These are phyloP conservation scores for Cerioporus squamosus DNA, from an alignment of 1,284 basidiomycete species.

Conservation along the genomic window DNA sequence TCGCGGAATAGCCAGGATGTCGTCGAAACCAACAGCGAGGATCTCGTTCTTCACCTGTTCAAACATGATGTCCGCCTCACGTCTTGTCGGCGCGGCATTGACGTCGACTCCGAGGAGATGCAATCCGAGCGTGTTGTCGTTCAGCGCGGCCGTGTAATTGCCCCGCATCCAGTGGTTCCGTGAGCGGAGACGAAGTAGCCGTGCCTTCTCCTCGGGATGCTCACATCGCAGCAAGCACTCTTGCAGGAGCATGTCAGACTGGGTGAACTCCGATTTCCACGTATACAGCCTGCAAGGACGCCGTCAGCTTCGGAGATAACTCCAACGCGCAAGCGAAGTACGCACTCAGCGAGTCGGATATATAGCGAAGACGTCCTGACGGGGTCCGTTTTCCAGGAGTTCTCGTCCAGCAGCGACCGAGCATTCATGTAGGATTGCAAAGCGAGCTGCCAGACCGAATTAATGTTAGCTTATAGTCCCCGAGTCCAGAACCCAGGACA, in stretches of 20 bases:
- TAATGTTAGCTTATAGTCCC: too few relatives aligned
- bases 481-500: neutral
- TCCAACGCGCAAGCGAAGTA: constrained; percentile 11
- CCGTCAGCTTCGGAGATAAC: neutral
- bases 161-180: constrained; percentile 65
- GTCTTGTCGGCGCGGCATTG: constrained; percentile 52
- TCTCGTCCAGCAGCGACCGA: constrained; percentile 51
- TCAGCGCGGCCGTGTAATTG: constrained; percentile 57
- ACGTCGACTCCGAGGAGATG: constrained; percentile 65
- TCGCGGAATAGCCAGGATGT: constrained; percentile 63
- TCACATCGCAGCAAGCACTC: constrained; percentile 55
- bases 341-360: constrained; percentile 64
- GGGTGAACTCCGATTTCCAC: constrained; percentile 64
- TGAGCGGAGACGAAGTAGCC: constrained; percentile 60
- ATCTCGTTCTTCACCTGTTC: constrained; percentile 73
- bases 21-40: constrained; percentile 66
- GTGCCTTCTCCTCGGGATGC: constrained; percentile 57
- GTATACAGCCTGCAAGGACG: constrained; percentile 49
- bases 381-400: constrained; percentile 57
- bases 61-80: constrained; percentile 63
- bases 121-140: constrained; percentile 62
- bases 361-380: constrained; percentile 53
- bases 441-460: constrained; percentile 47
- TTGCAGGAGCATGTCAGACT: constrained; percentile 54
- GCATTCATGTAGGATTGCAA: constrained; percentile 64